A percentile compares a stretch with the other conserved stretches of the same genome.
Conservation (phyloP, 2,329 filamentous ascomycete genomes). For the Dothideomycetidae sp. region DNA sequence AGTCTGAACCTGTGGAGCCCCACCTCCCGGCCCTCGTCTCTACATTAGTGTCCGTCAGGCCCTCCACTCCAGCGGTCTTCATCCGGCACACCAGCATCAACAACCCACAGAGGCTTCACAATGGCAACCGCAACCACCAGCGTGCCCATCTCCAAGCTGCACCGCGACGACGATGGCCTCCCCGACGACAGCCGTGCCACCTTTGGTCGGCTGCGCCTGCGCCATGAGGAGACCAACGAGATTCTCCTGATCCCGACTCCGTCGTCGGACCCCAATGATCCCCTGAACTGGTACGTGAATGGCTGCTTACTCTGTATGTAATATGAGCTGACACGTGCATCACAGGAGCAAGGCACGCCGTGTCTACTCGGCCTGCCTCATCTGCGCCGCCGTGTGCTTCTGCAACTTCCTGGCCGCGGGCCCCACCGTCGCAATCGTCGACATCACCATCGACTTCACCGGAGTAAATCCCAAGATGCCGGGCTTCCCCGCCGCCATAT, state of each 20-base stretch:
- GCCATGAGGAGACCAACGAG: conserved; percentile 12
- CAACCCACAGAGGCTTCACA: no score
- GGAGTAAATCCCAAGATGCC: conserved; percentile 21
- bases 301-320: no score
- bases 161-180: neutral
- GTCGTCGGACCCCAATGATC: conserved; percentile 37
- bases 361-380: conserved; percentile 35
- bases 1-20: no score
- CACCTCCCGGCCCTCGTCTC: no score
- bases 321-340: conserved; percentile 30
- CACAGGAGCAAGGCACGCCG: conserved; percentile 29
- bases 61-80: no score
- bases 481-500: conserved; percentile 24
- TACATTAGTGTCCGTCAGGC: no score
- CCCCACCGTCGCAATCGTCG: conserved; percentile 37
- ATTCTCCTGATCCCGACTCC: conserved; percentile 40
- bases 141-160: neutral
- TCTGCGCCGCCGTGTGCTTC: conserved; percentile 41
- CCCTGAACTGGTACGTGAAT: conserved; percentile 29
- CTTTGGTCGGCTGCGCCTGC: conserved; percentile 9
- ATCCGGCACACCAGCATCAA: no score
- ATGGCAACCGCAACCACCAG: no score
- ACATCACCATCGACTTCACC: conserved; percentile 35
- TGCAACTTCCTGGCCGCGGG: conserved; percentile 45
- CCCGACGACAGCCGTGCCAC: neutral